Evolutionary conservation across 257 asterid species (phyloP), one percentile per base, ranked within the genome.

Genomic region (Fraxinus anomala): DNA sequence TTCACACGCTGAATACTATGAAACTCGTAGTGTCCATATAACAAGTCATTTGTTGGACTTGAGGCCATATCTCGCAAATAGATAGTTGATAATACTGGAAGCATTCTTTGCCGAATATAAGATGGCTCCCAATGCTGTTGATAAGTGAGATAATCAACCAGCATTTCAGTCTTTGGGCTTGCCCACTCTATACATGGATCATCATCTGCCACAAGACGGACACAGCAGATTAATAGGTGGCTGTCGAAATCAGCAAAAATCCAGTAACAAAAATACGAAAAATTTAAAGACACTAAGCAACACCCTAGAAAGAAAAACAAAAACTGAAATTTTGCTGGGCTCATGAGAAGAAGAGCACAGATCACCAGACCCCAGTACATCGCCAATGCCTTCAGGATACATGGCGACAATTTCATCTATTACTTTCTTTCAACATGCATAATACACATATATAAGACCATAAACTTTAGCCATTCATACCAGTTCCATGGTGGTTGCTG

Each of bases 121-220:
- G 97, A 92, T 77, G 99, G 99, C 69, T 89, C 96, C 99, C 99
- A 96, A 6, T 87, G 69, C 86, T 86, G 98, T 85, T 85, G 84
- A 83, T 83, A 92, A 78, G 89, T 80, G 72, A 96, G 86, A 81
- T 82, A 92, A 81, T 93, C 97, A 40, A 92, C 88, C 75, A 96
- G 82, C 92, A 88, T 80, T 21, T 90, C 98, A 2, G 87, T 84
- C 51, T 79, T 83, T 7, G 99, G 99, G 80, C 77, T 83, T 47
- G 30, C 83, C 97, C 97, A 96, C 49, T 72, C 80, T 77, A 92
- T 34, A 56, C 78, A 72, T 33, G 82, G 87, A 72, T 76, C 87
- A 33, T 86, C 95, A 86, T 89, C 99, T 92, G 94, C 73, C 61
- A 80, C 75, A 77, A 72, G 28, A 44, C 21, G 56, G 73, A n/a